Evolutionary conservation across 768 basidiomycete species (phyloP).

Genomic region (Phanerochaete carnosa): DNA sequence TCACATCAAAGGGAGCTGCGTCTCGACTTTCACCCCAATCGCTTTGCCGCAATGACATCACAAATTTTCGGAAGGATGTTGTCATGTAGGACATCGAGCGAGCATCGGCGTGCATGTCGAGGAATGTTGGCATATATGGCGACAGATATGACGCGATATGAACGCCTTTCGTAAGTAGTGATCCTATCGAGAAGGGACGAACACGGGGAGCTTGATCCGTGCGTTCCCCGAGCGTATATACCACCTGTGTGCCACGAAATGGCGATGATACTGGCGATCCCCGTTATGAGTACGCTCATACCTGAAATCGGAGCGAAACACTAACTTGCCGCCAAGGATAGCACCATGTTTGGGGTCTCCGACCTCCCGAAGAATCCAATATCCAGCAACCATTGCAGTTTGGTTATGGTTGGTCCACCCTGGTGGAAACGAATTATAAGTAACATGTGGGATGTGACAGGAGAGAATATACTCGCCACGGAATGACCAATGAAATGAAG

Average conservation of each 20-base stretch:
- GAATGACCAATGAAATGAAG: constrained; percentile 53
- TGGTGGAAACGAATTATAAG: too few species aligned
- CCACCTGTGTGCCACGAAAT: constrained; percentile 45
- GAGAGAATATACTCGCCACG: constrained; percentile 29
- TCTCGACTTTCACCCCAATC: constrained; percentile 49
- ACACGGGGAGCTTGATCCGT: constrained; percentile 38
- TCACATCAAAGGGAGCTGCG: constrained; percentile 44
- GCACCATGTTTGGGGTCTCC: constrained; percentile 41
- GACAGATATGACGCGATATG: constrained; percentile 42
- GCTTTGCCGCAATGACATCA: constrained; percentile 40
- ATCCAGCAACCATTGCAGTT: constrained; percentile 40
- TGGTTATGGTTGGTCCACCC: constrained; percentile 47
- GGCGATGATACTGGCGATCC: constrained; percentile 38
- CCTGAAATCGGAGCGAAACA: not conserved
- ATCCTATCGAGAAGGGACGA: constrained; percentile 38
- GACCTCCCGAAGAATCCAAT: constrained; percentile 39
- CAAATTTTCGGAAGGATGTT: constrained; percentile 28
- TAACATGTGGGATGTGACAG: not conserved
- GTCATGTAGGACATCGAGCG: constrained; percentile 40
- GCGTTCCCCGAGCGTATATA: constrained; percentile 43
- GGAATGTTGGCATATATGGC: constrained; percentile 34
- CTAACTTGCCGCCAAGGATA: constrained; percentile 42
- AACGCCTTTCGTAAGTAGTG: constrained; percentile 34
- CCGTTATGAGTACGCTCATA: not conserved
- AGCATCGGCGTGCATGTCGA: constrained; percentile 43